Conservation (phyloP, 257 asterid genomes). For the Leonotis leonurus region DNA sequence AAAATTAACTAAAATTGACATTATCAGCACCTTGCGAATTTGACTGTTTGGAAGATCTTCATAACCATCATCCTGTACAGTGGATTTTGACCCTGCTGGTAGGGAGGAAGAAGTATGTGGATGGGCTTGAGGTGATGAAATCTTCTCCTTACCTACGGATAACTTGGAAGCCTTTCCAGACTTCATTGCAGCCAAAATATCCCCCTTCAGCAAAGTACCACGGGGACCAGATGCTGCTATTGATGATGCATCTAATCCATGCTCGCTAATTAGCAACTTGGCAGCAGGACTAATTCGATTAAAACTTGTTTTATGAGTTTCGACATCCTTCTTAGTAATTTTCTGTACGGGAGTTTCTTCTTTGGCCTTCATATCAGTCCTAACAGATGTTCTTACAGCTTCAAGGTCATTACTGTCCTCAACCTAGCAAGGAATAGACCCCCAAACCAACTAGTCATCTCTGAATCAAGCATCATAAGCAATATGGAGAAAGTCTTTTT, state of each 20-base stretch:
- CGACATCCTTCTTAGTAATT: constrained; percentile 32
- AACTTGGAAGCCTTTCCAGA: constrained; percentile 64
- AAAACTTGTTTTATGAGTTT: constrained; percentile 41
- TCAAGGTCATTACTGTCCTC: constrained; percentile 86
- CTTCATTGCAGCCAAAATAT: constrained; percentile 82
- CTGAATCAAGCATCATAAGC: too few relatives aligned
- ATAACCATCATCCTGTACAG: constrained; percentile 48
- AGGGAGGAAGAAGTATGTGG: constrained; percentile 36
- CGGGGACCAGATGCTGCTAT: constrained; percentile 91
- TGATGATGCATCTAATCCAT: constrained; percentile 74
- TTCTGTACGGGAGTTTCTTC: constrained; percentile 40
- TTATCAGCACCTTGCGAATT: constrained; percentile 76
- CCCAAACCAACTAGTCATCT: too few relatives aligned
- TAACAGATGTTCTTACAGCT: constrained; percentile 53
- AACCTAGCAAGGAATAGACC: constrained; percentile 63
- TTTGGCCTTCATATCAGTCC: constrained; percentile 34
- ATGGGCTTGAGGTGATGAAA: constrained; percentile 31
- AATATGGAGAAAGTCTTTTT: too few relatives aligned
- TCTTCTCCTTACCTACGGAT: constrained; percentile 38
- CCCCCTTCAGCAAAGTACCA: constrained; percentile 93
- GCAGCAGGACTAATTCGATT: constrained; percentile 91
- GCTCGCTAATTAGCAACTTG: constrained; percentile 65
- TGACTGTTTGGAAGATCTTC: constrained; percentile 88
- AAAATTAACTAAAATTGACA: constrained; percentile 6
- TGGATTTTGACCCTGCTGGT: constrained; percentile 40